Conservation (phyloP, 129 eudicot genomes). For the Erigeron canadensis region DNA sequence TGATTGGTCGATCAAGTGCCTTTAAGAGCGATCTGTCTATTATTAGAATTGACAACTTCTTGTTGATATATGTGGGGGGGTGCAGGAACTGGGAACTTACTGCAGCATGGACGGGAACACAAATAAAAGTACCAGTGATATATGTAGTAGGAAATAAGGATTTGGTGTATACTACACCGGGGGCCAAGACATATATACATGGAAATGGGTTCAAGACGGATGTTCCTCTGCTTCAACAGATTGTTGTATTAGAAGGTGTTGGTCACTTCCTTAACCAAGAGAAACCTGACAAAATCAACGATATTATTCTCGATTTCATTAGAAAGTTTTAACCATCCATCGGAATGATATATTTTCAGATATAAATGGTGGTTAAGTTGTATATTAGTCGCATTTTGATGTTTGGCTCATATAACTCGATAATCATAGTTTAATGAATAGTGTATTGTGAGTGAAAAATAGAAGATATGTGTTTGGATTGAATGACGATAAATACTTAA, state of each 20-base stretch:
- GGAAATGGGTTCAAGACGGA: constrained; percentile 57
- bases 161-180: constrained; percentile 57
- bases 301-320: constrained; percentile 47
- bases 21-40: too few relatives aligned
- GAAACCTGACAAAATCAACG: constrained; percentile 44
- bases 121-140: constrained; percentile 51
- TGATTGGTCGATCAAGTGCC: too few relatives aligned
- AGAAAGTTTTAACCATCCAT: constrained; percentile 30
- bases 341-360: not conserved
- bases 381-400: too few relatives aligned
- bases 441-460: too few relatives aligned
- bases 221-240: constrained; percentile 66
- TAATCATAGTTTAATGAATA: too few relatives aligned
- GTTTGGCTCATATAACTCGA: too few relatives aligned
- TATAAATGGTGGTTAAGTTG: too few relatives aligned
- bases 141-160: constrained; percentile 65
- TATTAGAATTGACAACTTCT: not conserved
- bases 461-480: too few relatives aligned
- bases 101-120: constrained; percentile 64
- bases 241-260: constrained; percentile 57
- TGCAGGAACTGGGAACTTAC: constrained; percentile 72
- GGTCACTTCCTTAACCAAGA: constrained; percentile 80
- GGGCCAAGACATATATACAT: constrained; percentile 63
- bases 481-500: too few relatives aligned
- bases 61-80: not conserved